Evolutionary conservation across 345 rosid genomes (phyloP).

Genomic region (Camelina neglecta): DNA sequence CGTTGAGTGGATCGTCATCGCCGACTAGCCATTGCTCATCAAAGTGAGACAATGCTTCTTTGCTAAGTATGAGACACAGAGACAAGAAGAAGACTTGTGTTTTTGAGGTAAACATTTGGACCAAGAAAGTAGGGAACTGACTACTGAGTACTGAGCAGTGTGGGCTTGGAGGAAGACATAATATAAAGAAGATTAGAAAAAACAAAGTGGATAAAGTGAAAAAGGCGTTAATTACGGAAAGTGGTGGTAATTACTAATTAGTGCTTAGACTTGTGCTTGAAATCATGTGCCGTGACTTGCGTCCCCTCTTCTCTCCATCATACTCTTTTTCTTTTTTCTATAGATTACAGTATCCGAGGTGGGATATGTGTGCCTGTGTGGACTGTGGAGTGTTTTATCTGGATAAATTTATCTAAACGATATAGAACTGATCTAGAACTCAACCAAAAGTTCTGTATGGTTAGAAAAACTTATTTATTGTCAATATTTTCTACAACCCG

Average conservation of each 20-base stretch:
- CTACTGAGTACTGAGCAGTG: conserved; percentile 9
- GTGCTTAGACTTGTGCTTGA: conserved; percentile 33
- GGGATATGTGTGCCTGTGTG: neutral
- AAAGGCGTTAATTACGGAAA: conserved; percentile 42
- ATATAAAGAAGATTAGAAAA: conserved; percentile 14
- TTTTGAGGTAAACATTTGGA: conserved; percentile 35
- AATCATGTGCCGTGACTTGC: conserved; percentile 45
- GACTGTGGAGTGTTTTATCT: no score
- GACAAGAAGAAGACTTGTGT: conserved; percentile 7
- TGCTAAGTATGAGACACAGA: conserved; percentile 31
- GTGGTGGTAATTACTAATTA: conserved; percentile 37
- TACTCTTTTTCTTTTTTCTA: conserved; percentile 2
- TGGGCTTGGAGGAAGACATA: conserved; percentile 10
- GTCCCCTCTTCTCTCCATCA: conserved; percentile 29
- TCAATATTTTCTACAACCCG: no score
- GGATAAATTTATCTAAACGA: no score
- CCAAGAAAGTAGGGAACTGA: neutral
- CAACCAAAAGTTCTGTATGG: no score
- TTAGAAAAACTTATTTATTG: no score
- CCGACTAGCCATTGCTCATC: conserved; percentile 46
- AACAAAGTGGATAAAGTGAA: conserved; percentile 34
- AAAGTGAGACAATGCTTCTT: conserved; percentile 33
- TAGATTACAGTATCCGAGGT: conserved; percentile 30
- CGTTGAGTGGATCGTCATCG: conserved; percentile 43
- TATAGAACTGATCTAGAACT: no score